Evolutionary conservation across 2,329 filamentous ascomycete species (phyloP).

Genomic region (Dactylonectria macrodidyma): DNA sequence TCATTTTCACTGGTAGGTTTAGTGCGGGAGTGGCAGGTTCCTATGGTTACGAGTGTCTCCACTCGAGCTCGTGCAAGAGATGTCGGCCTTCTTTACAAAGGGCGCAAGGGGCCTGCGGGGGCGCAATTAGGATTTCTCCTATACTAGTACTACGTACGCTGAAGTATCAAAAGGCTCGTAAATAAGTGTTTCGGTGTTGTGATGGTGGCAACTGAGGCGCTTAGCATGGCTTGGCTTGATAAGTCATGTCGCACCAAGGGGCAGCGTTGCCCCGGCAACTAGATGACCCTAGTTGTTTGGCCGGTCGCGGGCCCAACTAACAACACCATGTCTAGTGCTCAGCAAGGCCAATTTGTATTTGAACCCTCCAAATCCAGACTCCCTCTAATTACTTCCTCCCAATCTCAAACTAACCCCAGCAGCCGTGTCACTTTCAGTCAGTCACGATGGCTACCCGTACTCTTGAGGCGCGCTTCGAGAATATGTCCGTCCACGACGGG

Average conservation of each 20-base stretch:
- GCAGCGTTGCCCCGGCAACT: slow-evolving; percentile 24
- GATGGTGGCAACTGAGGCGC: neutral
- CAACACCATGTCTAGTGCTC: slow-evolving; percentile 6
- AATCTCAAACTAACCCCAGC: slow-evolving; percentile 43
- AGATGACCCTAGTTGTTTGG: slow-evolving; percentile 15
- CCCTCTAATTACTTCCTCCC: slow-evolving; percentile 25
- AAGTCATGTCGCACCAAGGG: neutral
- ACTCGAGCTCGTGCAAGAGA: too few species aligned
- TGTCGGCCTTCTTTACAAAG: too few species aligned
- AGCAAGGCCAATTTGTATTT: slow-evolving; percentile 20
- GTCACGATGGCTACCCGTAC: slow-evolving; percentile 78
- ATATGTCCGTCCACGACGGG: slow-evolving; percentile 90
- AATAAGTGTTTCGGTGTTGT: neutral
- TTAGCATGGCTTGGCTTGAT: neutral
- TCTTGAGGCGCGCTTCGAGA: slow-evolving; percentile 91
- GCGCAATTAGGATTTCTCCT: too few species aligned
- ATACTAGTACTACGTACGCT: neutral
- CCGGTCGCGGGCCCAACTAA: neutral
- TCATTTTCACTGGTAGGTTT: too few species aligned
- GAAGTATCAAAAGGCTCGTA: neutral
- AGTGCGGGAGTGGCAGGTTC: too few species aligned
- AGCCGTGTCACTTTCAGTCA: slow-evolving; percentile 16
- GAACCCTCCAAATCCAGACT: slow-evolving; percentile 33
- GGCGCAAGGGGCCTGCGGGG: too few species aligned
- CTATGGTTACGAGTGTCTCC: too few species aligned